Conservation (phyloP, 2,329 filamentous ascomycete genomes). For the Penicillium sp. region DNA sequence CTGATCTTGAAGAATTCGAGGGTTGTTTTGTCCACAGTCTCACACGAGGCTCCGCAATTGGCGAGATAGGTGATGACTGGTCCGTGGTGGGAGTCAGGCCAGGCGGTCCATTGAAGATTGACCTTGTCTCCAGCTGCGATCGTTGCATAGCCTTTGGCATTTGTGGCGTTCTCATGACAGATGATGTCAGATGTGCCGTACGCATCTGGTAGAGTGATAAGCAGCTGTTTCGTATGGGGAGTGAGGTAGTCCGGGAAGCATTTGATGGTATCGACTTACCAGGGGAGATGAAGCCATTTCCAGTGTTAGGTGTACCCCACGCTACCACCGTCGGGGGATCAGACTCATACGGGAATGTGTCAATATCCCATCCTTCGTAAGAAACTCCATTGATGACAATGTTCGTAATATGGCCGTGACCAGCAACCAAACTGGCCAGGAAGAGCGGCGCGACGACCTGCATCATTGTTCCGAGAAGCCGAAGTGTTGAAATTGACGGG, state of each 20-base stretch:
- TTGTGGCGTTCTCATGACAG: conserved; percentile 58
- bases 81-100: conserved; percentile 63
- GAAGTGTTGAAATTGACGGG: not conserved
- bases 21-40: conserved; percentile 50
- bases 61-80: conserved; percentile 65
- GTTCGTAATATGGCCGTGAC: conserved; percentile 35
- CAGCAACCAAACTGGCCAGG: conserved; percentile 31
- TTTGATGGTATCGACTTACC: conserved; percentile 6
- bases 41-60: conserved; percentile 56
- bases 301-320: conserved; percentile 54
- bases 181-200: conserved; percentile 56
- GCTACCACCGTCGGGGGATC: conserved; percentile 47
- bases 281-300: conserved; percentile 54
- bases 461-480: conserved; percentile 1
- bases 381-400: conserved; percentile 39
- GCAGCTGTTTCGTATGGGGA: not conserved
- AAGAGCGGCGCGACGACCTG: conserved; percentile 22
- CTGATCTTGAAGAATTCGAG: conserved; percentile 65
- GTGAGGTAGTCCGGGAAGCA: not conserved
- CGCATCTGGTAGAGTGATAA: conserved; percentile 19
- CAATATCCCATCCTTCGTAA: conserved; percentile 43
- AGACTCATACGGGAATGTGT: conserved; percentile 27
- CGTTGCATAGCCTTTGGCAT: conserved; percentile 50
- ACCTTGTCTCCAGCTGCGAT: conserved; percentile 60
- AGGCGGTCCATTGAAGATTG: conserved; percentile 62